Evolutionary conservation across 2,329 filamentous ascomycete genomes (phyloP).

Genomic region (Arthrobotrys iridis): DNA sequence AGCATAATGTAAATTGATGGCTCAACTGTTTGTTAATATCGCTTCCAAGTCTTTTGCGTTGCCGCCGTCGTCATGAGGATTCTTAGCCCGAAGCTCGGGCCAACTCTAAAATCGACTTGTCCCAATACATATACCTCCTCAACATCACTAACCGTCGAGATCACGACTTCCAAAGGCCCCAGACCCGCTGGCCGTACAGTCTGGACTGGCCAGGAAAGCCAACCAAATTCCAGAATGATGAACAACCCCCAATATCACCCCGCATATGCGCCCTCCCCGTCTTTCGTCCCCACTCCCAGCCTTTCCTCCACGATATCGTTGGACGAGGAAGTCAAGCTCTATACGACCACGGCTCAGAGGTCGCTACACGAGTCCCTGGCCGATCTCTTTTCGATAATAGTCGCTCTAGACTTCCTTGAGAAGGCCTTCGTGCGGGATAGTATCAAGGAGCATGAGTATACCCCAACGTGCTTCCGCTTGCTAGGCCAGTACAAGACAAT

Average conservation of each 20-base stretch:
- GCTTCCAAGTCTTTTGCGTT: slow-evolving; percentile 37
- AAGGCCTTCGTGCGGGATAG: slow-evolving; percentile 97
- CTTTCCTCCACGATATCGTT: slow-evolving; percentile 57
- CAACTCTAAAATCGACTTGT: slow-evolving; percentile 50
- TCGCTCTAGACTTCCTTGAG: slow-evolving; percentile 93
- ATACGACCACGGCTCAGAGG: slow-evolving; percentile 84
- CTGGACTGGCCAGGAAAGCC: slow-evolving; percentile 15
- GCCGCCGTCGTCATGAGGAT: slow-evolving; percentile 16
- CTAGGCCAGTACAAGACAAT: slow-evolving; percentile 98
- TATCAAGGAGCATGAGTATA: slow-evolving; percentile 85
- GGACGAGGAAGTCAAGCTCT: slow-evolving; percentile 88
- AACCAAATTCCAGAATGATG: slow-evolving; percentile 33
- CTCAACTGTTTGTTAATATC: not conserved
- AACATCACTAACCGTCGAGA: slow-evolving; percentile 33
- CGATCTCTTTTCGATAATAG: slow-evolving; percentile 96
- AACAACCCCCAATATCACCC: slow-evolving; percentile 57
- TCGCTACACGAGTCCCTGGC: slow-evolving; percentile 95
- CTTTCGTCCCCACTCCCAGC: slow-evolving; percentile 57
- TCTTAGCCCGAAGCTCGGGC: slow-evolving; percentile 46
- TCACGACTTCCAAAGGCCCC: slow-evolving; percentile 1
- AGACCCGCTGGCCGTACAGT: slow-evolving; percentile 8
- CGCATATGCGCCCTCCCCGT: slow-evolving; percentile 58
- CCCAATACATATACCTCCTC: slow-evolving; percentile 38
- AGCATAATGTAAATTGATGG: slow-evolving; percentile 7
- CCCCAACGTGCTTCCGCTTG: slow-evolving; percentile 91